These are phyloP conservation scores for Phytophthora boehmeriae DNA, from an alignment of 352 stramenopile species.

Conservation along the genomic window DNA sequence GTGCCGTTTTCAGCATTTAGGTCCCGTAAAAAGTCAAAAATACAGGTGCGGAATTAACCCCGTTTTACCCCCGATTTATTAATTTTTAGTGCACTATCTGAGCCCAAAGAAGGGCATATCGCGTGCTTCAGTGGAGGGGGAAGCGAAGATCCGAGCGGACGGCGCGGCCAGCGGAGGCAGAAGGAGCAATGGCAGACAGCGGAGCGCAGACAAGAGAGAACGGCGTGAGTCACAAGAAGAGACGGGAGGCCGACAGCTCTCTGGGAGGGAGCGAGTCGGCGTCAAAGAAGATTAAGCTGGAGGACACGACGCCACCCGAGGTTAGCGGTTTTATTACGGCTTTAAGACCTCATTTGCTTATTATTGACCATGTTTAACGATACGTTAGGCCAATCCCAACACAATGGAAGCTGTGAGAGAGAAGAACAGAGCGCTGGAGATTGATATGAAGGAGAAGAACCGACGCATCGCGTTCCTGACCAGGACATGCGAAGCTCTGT, in stretches of 20 bases:
- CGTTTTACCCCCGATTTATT: slow-evolving; percentile 24
- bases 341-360: not conserved
- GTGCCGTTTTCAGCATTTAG: slow-evolving; percentile 14
- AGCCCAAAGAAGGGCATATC: slow-evolving; percentile 7
- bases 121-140: slow-evolving; percentile 5
- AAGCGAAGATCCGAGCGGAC: slow-evolving; percentile 34
- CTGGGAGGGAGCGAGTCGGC: slow-evolving; percentile 20
- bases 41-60: slow-evolving; percentile 24
- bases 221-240: slow-evolving; percentile 44
- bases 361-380: not conserved
- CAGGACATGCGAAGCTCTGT: slow-evolving; percentile 74
- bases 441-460: slow-evolving; percentile 86
- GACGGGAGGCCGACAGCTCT: slow-evolving; percentile 31
- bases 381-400: slow-evolving; percentile 66
- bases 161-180: slow-evolving; percentile 1
- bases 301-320: slow-evolving; percentile 62
- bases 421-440: slow-evolving; percentile 75
- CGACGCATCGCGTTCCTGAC: slow-evolving; percentile 71
- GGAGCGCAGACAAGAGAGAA: slow-evolving; percentile 30
- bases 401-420: slow-evolving; percentile 75
- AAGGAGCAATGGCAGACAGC: slow-evolving; percentile 34
- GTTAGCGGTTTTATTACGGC: slow-evolving; percentile 11
- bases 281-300: slow-evolving; percentile 73
- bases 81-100: slow-evolving; percentile 19
- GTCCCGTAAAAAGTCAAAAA: slow-evolving; percentile 20